Percentiles rank a stretch among this genome's conserved stretches.
Evolutionary conservation across 164 flowering plant genomes (phyloP).

Genomic region (Nymphaea thermarum): DNA sequence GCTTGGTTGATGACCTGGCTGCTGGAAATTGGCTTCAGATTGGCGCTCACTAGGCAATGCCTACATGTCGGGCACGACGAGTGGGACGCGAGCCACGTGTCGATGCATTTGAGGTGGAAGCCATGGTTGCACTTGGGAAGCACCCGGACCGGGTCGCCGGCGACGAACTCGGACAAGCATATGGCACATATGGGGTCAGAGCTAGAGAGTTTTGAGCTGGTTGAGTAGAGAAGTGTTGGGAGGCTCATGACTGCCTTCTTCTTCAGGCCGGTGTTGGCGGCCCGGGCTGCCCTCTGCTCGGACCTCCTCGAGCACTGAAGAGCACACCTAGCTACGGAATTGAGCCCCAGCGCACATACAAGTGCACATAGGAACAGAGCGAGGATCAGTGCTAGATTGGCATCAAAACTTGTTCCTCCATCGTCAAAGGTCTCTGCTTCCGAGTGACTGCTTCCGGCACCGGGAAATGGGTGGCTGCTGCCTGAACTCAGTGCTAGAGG

Average conservation of each 20-base stretch:
- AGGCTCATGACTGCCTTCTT: constrained; percentile 48
- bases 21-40: not conserved
- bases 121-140: constrained; percentile 82
- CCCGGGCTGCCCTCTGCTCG: constrained; percentile 11
- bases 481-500: not conserved
- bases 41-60: not conserved
- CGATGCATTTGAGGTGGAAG: constrained; percentile 69
- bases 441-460: not conserved
- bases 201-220: constrained; percentile 30
- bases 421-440: not conserved
- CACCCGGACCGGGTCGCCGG: constrained; percentile 44
- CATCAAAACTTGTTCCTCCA: constrained; percentile 23
- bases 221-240: constrained; percentile 34
- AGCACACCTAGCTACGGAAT: constrained; percentile 50
- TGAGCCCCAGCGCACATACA: constrained; percentile 52
- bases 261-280: constrained; percentile 47
- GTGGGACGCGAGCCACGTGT: constrained; percentile 65
- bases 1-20: not conserved
- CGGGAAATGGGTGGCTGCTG: not conserved
- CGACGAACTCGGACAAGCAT: constrained; percentile 61
- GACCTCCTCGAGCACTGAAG: constrained; percentile 36
- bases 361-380: constrained; percentile 59
- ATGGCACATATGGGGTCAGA: constrained; percentile 66
- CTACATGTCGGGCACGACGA: constrained; percentile 86
- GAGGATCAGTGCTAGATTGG: constrained; percentile 65